Evolutionary conservation across 2,329 filamentous ascomycete genomes (phyloP).

Genomic region (Venturia aucupariae): DNA sequence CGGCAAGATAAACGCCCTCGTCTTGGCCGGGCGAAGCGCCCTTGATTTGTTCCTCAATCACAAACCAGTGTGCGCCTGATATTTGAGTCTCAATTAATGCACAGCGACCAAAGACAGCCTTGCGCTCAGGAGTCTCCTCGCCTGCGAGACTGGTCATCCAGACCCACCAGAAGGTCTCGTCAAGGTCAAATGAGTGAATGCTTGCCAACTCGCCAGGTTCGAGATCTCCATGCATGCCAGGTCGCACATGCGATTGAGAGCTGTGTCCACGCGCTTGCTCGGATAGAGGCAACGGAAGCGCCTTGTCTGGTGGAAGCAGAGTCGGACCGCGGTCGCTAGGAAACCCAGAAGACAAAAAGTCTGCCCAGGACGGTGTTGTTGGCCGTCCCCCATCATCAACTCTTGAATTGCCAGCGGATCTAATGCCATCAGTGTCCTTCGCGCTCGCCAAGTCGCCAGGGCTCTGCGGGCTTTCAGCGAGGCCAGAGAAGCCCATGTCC

Average conservation of each 20-base stretch:
- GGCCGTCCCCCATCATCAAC: constrained; percentile 64
- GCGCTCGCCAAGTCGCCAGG: constrained; percentile 34
- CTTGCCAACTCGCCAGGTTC: constrained; percentile 93
- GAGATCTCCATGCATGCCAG: constrained; percentile 60
- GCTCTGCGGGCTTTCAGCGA: constrained; percentile 55
- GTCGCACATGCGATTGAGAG: constrained; percentile 64
- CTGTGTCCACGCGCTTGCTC: constrained; percentile 60
- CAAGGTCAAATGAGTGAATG: constrained; percentile 74
- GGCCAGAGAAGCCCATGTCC: constrained; percentile 79
- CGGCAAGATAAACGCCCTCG: constrained; percentile 79
- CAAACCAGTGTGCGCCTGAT: constrained; percentile 72
- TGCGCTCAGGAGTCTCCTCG: constrained; percentile 77
- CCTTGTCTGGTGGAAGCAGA: constrained; percentile 82
- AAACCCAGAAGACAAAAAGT: constrained; percentile 92
- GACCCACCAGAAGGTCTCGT: constrained; percentile 99
- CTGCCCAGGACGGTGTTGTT: constrained; percentile 95
- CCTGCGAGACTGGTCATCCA: constrained; percentile 95
- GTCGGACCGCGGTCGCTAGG: constrained; percentile 61
- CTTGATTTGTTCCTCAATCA: constrained; percentile 94
- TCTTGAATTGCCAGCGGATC: constrained; percentile 57
- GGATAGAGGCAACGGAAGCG: constrained; percentile 69
- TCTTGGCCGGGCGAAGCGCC: constrained; percentile 80
- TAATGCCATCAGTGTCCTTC: constrained; percentile 67
- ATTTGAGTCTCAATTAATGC: constrained; percentile 86
- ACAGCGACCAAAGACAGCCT: constrained; percentile 88